A percentile compares a stretch with the other conserved stretches of the same genome.
Conservation (phyloP, 805 yeast genomes). For the Starmerella roubikii region DNA sequence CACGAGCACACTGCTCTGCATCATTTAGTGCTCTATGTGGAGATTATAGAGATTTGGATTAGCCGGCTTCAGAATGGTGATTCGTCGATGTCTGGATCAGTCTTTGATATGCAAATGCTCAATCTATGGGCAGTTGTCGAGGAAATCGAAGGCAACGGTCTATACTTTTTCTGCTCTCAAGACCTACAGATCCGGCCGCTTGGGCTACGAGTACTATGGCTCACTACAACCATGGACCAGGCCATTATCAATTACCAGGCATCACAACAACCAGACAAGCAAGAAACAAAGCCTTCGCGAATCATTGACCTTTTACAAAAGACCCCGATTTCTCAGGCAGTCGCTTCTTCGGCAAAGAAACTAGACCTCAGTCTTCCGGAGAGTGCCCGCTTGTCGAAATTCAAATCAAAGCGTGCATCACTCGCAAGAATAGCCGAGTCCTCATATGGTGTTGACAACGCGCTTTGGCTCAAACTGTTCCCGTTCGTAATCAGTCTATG, state of each 20-base stretch:
- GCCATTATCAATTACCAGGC: slow-evolving; percentile 47
- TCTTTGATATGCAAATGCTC: slow-evolving; percentile 20
- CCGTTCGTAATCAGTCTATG: slow-evolving; percentile 61
- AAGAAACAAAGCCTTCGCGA: slow-evolving; percentile 19
- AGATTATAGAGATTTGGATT: slow-evolving; percentile 71
- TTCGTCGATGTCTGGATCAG: slow-evolving; percentile 10
- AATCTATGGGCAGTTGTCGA: slow-evolving; percentile 68
- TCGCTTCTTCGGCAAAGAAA: slow-evolving; percentile 38
- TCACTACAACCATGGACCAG: slow-evolving; percentile 79
- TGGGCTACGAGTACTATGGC: slow-evolving; percentile 60
- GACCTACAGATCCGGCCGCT: slow-evolving; percentile 60
- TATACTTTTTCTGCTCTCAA: slow-evolving; percentile 81
- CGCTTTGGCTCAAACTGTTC: slow-evolving; percentile 85
- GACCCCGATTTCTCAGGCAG: slow-evolving; percentile 50
- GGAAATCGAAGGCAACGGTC: slow-evolving; percentile 90
- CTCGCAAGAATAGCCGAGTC: slow-evolving; percentile 74
- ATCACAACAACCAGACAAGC: slow-evolving; percentile 6
- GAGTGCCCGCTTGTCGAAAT: slow-evolving; percentile 49
- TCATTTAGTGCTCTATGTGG: slow-evolving; percentile 52
- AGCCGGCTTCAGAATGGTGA: slow-evolving; percentile 18
- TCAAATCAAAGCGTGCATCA: slow-evolving; percentile 46
- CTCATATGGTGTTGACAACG: slow-evolving; percentile 88
- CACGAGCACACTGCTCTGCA: slow-evolving; percentile 2
- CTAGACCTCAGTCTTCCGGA: slow-evolving; percentile 53
- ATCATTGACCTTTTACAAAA: slow-evolving; percentile 60